Percentiles rank a stretch among this genome's conserved stretches.
These are phyloP conservation scores for Suillus occidentalis DNA, from an alignment of 768 basidiomycete species.

Conservation along the genomic window DNA sequence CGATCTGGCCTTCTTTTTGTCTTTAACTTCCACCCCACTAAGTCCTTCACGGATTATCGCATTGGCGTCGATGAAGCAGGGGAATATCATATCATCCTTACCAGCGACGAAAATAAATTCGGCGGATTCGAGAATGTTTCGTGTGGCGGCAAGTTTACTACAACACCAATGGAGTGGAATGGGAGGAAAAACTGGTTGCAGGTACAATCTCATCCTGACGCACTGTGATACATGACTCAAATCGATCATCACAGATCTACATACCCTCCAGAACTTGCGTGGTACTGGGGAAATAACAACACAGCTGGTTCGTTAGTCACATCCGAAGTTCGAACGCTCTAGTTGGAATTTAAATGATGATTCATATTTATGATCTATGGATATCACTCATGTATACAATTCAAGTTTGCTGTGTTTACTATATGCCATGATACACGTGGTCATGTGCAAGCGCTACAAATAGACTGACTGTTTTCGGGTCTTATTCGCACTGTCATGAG, in stretches of 20 bases:
- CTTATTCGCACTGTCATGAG: background rate
- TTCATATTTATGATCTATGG: background rate
- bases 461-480: background rate
- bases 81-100: conserved; percentile 79
- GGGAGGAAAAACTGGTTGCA: conserved; percentile 88
- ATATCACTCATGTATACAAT: background rate
- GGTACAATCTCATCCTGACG: conserved; percentile 41
- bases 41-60: conserved; percentile 91
- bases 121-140: conserved; percentile 87
- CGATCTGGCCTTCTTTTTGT: conserved; percentile 92
- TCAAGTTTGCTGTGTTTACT: background rate
- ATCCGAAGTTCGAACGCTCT: background rate
- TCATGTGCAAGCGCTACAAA: background rate
- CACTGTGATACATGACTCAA: conserved; percentile 8
- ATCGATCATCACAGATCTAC: conserved; percentile 25
- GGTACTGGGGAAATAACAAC: conserved; percentile 25
- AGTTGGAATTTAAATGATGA: background rate
- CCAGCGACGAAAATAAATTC: conserved; percentile 83
- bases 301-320: background rate
- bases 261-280: conserved; percentile 32
- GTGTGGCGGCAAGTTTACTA: conserved; percentile 64
- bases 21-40: conserved; percentile 94
- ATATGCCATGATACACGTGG: background rate
- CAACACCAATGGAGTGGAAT: conserved; percentile 90
- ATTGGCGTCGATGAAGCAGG: conserved; percentile 87